Conservation (phyloP, 2,329 filamentous ascomycete species). For the Microcyclospora pomicola region DNA sequence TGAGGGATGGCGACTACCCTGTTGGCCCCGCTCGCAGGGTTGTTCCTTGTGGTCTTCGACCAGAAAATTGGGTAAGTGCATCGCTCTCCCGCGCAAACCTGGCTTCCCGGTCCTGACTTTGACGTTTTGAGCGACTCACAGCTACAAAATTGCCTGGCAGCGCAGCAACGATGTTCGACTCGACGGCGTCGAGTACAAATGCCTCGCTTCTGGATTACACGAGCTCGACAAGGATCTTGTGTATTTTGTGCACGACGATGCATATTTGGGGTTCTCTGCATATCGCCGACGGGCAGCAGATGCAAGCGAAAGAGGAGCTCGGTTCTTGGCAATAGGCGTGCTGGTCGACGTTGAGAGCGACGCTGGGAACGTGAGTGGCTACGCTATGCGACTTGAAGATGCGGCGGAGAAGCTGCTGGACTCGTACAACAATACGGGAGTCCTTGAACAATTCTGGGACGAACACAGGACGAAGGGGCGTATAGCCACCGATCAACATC, state of each 20-base stretch:
- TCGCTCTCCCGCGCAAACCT: too few species aligned
- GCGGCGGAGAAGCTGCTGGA: conserved; percentile 56
- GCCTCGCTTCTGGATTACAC: conserved; percentile 82
- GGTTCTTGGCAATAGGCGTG: conserved; percentile 83
- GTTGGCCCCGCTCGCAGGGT: conserved; percentile 19
- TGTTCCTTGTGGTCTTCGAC: conserved; percentile 25
- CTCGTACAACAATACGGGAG: conserved; percentile 46
- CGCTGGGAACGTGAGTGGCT: conserved; percentile 62
- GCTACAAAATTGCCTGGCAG: conserved; percentile 80
- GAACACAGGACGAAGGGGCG: conserved; percentile 30
- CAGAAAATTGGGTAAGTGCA: conserved; percentile 22
- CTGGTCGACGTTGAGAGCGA: conserved; percentile 82
- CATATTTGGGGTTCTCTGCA: conserved; percentile 77
- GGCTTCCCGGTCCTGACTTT: neutral
- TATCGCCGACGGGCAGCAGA: conserved; percentile 75
- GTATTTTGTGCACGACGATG: conserved; percentile 73
- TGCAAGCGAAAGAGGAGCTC: conserved; percentile 68
- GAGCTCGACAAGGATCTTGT: conserved; percentile 73
- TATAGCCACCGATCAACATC: too few species aligned
- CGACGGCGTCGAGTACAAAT: conserved; percentile 88
- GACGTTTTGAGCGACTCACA: conserved; percentile 17
- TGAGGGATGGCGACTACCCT: too few species aligned
- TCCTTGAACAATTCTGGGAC: conserved; percentile 73
- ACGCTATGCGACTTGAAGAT: conserved; percentile 61
- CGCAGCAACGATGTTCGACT: conserved; percentile 53